Conservation (phyloP, 2,329 filamentous ascomycete genomes). For the Exophiala mesophila region DNA sequence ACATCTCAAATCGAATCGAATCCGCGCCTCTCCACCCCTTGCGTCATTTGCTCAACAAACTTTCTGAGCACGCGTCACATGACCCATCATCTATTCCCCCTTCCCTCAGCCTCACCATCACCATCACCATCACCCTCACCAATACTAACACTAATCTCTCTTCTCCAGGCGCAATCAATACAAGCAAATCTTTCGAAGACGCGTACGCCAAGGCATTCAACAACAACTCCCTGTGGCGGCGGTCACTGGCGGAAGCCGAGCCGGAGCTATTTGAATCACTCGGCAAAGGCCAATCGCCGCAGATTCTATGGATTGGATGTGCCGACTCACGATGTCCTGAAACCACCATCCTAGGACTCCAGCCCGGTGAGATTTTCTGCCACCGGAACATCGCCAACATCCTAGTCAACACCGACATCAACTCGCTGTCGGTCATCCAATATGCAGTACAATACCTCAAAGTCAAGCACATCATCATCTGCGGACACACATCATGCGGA, state of each 20-base stretch:
- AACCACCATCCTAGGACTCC: constrained; percentile 66
- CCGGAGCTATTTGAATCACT: constrained; percentile 67
- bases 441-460: constrained; percentile 70
- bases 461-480: constrained; percentile 59
- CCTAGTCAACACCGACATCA: constrained; percentile 68
- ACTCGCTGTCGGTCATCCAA: constrained; percentile 69
- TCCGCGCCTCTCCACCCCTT: no score
- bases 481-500: constrained; percentile 58
- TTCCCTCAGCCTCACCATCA: background rate
- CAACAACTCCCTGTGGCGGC: constrained; percentile 26
- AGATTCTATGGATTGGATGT: constrained; percentile 76
- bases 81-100: background rate
- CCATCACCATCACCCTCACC: background rate
- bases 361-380: constrained; percentile 80
- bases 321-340: constrained; percentile 81
- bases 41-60: no score
- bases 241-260: constrained; percentile 35
- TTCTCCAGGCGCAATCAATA: background rate
- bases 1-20: no score
- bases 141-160: background rate
- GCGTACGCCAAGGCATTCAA: constrained; percentile 25
- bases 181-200: constrained; percentile 8
- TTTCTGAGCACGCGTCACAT: background rate
- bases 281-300: constrained; percentile 59
- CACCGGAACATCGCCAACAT: constrained; percentile 91